These are phyloP conservation scores for Posidonia oceanica DNA, from an alignment of 116 monocot genomes.

Conservation along the genomic window DNA sequence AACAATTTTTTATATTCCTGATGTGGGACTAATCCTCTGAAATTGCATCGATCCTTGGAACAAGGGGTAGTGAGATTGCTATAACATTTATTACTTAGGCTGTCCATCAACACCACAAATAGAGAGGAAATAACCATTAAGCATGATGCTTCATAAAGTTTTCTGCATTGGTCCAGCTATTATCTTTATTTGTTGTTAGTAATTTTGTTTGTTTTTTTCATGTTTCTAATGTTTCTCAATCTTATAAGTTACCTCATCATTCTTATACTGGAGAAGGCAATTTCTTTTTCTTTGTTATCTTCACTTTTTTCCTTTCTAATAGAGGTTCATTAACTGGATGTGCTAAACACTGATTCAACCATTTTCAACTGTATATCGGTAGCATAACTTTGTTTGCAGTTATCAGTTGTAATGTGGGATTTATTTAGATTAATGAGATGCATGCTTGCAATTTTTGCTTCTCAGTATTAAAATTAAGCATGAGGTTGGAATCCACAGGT, in stretches of 20 bases:
- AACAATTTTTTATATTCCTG: too few species aligned
- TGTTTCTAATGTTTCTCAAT: neutral
- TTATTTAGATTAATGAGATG: neutral
- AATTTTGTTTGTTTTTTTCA: neutral
- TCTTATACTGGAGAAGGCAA: neutral
- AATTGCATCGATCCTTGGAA: too few species aligned
- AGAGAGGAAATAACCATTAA: too few species aligned
- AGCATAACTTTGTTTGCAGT: too few species aligned
- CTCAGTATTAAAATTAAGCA: neutral
- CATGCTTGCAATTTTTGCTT: neutral
- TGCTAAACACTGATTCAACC: neutral
- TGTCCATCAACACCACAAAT: too few species aligned
- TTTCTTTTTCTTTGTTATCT: neutral
- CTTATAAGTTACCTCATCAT: neutral
- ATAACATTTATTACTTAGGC: too few species aligned
- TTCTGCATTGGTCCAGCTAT: too few species aligned
- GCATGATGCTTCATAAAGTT: too few species aligned
- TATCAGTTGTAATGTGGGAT: neutral
- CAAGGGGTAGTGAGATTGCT: too few species aligned
- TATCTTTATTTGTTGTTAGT: neutral
- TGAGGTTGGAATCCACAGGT: constrained; percentile 32
- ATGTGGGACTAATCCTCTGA: too few species aligned
- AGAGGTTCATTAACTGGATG: neutral
- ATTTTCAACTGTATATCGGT: neutral
- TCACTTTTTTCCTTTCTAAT: neutral